Percentiles rank a stretch among this genome's conserved stretches.
Conservation (phyloP, 2,329 filamentous ascomycete genomes). For the Aspergillus chevalieri region DNA sequence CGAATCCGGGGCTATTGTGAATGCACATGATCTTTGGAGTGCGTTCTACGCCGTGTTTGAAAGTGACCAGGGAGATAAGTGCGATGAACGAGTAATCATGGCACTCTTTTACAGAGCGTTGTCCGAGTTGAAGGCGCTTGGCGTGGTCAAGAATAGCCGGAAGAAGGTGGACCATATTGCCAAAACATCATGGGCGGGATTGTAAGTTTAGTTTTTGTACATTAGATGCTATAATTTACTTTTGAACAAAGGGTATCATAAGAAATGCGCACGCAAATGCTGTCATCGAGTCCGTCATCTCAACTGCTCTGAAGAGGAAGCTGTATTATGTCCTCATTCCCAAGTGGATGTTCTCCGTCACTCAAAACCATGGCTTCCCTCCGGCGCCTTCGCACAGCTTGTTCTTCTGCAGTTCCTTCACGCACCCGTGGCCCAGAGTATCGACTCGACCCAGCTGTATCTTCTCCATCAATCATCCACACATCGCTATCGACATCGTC, state of each 20-base stretch:
- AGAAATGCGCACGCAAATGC: not conserved
- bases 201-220: conserved; percentile 18
- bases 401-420: conserved; percentile 47
- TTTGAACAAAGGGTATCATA: conserved; percentile 2
- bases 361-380: conserved; percentile 88
- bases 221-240: conserved; percentile 5
- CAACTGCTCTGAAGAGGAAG: conserved; percentile 29
- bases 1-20: conserved; percentile 57
- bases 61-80: conserved; percentile 24
- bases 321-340: conserved; percentile 73
- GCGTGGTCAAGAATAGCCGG: conserved; percentile 80
- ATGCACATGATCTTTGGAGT: conserved; percentile 56
- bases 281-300: not conserved
- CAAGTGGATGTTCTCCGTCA: conserved; percentile 71
- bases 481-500: conserved; percentile 44
- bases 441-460: conserved; percentile 41
- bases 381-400: conserved; percentile 66
- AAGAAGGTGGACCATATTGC: conserved; percentile 90
- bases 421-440: conserved; percentile 27
- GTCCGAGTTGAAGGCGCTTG: conserved; percentile 77
- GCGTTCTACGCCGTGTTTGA: conserved; percentile 53
- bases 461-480: conserved; percentile 48
- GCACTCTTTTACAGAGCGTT: conserved; percentile 78
- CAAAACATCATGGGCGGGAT: conserved; percentile 73
- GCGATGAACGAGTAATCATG: conserved; percentile 40